Conservation (phyloP, 345 rosid species). For the Zanthoxylum bungeanum region DNA sequence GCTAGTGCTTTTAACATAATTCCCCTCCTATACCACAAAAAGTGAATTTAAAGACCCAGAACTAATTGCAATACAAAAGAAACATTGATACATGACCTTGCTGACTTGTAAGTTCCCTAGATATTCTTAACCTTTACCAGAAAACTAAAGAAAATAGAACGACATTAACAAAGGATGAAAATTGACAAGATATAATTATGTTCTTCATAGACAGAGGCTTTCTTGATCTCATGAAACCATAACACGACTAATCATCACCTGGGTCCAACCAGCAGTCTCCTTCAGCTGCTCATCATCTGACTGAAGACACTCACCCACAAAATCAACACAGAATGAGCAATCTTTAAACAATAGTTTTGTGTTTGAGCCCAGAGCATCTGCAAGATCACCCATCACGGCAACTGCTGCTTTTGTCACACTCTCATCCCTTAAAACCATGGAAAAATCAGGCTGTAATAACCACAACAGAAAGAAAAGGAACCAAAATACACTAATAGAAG, state of each 20-base stretch:
- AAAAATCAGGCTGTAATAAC: not conserved
- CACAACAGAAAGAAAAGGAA: not conserved
- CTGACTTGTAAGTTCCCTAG: constrained; percentile 8
- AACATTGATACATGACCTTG: constrained; percentile 17
- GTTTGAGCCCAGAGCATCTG: constrained; percentile 78
- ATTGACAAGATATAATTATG: not conserved
- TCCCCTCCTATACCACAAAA: constrained; percentile 8
- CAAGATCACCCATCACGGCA: constrained; percentile 95
- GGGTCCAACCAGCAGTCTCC: constrained; percentile 86
- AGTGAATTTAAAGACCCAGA: constrained; percentile 15
- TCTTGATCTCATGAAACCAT: constrained; percentile 47
- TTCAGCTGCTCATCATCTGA: constrained; percentile 85
- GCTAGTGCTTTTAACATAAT: constrained; percentile 3
- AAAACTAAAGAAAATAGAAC: constrained; percentile 14
- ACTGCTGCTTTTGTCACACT: constrained; percentile 82
- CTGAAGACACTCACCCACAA: constrained; percentile 68
- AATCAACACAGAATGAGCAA: constrained; percentile 52
- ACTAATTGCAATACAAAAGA: constrained; percentile 7
- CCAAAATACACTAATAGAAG: not conserved
- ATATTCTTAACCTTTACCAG: constrained; percentile 15
- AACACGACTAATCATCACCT: constrained; percentile 79
- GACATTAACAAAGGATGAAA: constrained; percentile 1
- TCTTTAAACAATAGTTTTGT: constrained; percentile 61
- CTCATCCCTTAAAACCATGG: constrained; percentile 58
- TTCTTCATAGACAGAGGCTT: not conserved